A percentile compares a stretch with the other conserved stretches of the same genome.
phyloP scores from a whole-genome alignment of 2,329 filamentous ascomycete species.

The Fusarium sp. region DNA sequence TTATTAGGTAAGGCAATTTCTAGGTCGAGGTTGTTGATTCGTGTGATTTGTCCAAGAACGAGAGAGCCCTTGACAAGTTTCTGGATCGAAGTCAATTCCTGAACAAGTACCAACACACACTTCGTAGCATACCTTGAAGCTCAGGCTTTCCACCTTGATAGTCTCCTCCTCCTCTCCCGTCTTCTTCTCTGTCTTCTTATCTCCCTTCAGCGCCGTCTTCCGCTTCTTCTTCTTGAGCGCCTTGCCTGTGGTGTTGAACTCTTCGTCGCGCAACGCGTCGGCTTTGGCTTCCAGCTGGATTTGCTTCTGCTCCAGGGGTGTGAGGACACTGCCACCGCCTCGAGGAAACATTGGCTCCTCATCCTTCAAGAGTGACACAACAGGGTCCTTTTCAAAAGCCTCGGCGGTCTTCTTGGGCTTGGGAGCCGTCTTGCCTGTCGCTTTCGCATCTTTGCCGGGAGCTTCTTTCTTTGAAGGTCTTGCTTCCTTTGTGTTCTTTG shows the following conservation, averaged over 20 bases:
- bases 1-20: constrained; percentile 92
- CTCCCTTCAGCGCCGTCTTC: constrained; percentile 68
- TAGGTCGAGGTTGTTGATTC: constrained; percentile 85
- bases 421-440: constrained; percentile 46
- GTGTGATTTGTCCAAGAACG: constrained; percentile 87
- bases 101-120: constrained; percentile 11
- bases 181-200: constrained; percentile 66
- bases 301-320: constrained; percentile 95
- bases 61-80: constrained; percentile 88
- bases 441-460: constrained; percentile 50
- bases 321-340: constrained; percentile 91
- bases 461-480: constrained; percentile 65
- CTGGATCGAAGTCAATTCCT: constrained; percentile 61
- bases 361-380: constrained; percentile 71
- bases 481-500: constrained; percentile 62
- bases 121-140: constrained; percentile 79
- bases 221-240: constrained; percentile 68
- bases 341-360: constrained; percentile 94
- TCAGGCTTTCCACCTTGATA: constrained; percentile 87
- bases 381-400: constrained; percentile 52
- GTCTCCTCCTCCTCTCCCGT: constrained; percentile 62
- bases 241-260: constrained; percentile 68
- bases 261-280: constrained; percentile 92
- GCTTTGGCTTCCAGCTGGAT: constrained; percentile 94
- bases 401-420: constrained; percentile 52